Conservation (phyloP, 2,329 filamentous ascomycete genomes). For the Coleophoma crateriformis region DNA sequence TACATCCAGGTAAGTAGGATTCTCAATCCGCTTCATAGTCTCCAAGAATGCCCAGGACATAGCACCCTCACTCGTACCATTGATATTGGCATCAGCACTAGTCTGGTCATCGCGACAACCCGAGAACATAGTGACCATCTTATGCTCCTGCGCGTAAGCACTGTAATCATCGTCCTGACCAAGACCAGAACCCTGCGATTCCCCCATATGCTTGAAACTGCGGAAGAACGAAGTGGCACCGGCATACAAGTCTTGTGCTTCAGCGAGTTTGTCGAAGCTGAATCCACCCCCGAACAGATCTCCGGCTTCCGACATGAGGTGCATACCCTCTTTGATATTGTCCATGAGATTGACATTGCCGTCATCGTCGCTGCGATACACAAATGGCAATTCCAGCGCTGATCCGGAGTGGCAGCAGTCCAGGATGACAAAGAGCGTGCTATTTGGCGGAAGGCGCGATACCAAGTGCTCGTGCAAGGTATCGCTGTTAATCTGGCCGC, state of each 20-base stretch:
- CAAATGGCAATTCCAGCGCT: conserved; percentile 51
- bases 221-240: conserved; percentile 50
- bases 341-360: conserved; percentile 51
- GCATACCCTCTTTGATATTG: conserved; percentile 44
- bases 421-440: conserved; percentile 49
- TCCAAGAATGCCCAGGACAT: conserved; percentile 34
- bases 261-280: conserved; percentile 35
- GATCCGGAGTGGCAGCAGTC: conserved; percentile 59
- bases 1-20: conserved; percentile 29
- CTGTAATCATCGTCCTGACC: conserved; percentile 38
- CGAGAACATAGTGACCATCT: conserved; percentile 35
- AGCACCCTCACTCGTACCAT: conserved; percentile 26
- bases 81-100: conserved; percentile 32
- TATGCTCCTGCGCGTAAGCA: conserved; percentile 29
- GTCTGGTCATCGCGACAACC: conserved; percentile 34
- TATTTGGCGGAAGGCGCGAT: conserved; percentile 40
- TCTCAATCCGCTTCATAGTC: conserved; percentile 25
- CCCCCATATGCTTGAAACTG: conserved; percentile 40
- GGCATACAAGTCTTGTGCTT: conserved; percentile 45
- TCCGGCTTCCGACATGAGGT: conserved; percentile 42
- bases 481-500: conserved; percentile 47
- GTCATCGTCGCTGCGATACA: conserved; percentile 50
- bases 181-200: conserved; percentile 36
- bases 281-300: conserved; percentile 45
- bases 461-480: conserved; percentile 47